A percentile compares a stretch with the other conserved stretches of the same genome.
These are phyloP conservation scores for Domatiomyces globalis DNA, from an alignment of 2,329 filamentous ascomycete genomes.

Conservation along the genomic window DNA sequence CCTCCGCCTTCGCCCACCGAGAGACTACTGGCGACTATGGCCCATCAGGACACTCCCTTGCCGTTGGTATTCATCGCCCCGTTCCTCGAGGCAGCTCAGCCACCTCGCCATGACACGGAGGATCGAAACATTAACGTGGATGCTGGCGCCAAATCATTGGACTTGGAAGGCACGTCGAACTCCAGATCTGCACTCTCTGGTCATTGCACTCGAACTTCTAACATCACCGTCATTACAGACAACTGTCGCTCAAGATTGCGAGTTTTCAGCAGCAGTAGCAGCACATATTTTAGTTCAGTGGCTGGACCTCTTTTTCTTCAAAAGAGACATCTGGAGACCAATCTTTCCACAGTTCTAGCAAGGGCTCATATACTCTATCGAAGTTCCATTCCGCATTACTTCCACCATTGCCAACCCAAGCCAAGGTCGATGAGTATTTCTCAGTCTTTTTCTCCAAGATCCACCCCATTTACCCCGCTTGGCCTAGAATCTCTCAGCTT, in stretches of 20 bases:
- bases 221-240: constrained; percentile 3
- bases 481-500: not conserved
- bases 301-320: constrained; percentile 6
- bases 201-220: not conserved
- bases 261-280: constrained; percentile 5
- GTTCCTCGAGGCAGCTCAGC: not conserved
- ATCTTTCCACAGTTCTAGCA: constrained; percentile 5
- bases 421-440: not conserved
- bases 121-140: not conserved
- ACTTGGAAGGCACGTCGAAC: not conserved
- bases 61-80: constrained; percentile 3
- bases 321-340: constrained; percentile 1
- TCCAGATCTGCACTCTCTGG: not conserved
- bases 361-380: constrained; percentile 4
- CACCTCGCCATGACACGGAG: not conserved
- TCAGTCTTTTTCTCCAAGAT: constrained; percentile 1
- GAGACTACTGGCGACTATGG: constrained; percentile 1
- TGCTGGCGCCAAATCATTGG: not conserved
- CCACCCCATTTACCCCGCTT: constrained; percentile 2
- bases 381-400: constrained; percentile 1
- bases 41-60: not conserved
- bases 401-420: constrained; percentile 1
- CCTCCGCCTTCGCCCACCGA: constrained; percentile 3
- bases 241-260: constrained; percentile 2
- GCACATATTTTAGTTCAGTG: constrained; percentile 4